These are phyloP conservation scores for Penicillium atrosanguineum DNA, from an alignment of 495 filamentous ascomycete genomes.

Conservation along the genomic window DNA sequence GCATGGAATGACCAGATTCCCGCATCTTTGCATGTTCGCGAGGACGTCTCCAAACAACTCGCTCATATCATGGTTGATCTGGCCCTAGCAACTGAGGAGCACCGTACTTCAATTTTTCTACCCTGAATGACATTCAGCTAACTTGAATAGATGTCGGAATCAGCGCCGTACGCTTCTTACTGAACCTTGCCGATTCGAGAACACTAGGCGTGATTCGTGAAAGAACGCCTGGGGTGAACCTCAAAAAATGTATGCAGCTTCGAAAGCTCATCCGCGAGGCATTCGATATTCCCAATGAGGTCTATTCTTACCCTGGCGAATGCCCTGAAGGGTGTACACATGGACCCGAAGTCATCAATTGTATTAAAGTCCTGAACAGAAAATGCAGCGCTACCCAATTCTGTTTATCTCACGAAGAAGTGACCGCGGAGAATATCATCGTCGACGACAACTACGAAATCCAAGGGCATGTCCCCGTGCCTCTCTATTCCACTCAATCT, in stretches of 20 bases:
- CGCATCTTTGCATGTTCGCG: not conserved
- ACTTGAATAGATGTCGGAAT: not conserved
- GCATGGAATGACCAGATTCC: not conserved
- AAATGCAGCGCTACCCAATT: not conserved
- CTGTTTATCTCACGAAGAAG: not conserved
- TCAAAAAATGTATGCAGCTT: not conserved
- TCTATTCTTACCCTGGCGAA: not conserved
- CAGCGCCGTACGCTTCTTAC: not conserved
- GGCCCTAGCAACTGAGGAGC: not conserved
- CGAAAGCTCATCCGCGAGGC: not conserved
- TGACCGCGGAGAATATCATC: not conserved
- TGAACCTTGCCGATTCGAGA: not conserved
- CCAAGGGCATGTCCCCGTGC: not conserved
- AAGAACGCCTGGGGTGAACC: not conserved
- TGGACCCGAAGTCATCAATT: too few relatives aligned
- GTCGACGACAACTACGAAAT: slow-evolving; percentile 1
- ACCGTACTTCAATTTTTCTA: not conserved
- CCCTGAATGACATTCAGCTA: not conserved
- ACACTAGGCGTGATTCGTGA: not conserved
- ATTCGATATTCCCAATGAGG: not conserved
- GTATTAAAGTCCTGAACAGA: not conserved
- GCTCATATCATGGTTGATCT: slow-evolving; percentile 1
- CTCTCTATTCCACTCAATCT: not conserved
- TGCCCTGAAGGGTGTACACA: not conserved
- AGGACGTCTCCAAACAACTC: not conserved